Percentiles rank a stretch among this genome's conserved stretches.
Evolutionary conservation across 768 basidiomycete species (phyloP).

Genomic region (Leccinum ochraceum): DNA sequence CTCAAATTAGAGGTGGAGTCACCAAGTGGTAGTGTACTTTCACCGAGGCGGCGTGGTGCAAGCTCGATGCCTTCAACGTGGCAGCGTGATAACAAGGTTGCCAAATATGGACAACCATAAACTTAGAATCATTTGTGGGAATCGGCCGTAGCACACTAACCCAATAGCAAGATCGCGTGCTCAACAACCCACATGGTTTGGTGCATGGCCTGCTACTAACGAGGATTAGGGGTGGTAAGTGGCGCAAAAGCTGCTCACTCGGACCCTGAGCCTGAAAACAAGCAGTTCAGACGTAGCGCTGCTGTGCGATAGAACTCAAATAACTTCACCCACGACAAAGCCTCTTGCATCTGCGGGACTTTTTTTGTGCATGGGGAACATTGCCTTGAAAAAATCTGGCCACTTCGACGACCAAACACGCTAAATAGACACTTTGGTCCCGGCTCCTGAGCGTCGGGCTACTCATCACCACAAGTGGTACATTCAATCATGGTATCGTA

Average conservation of each 20-base stretch:
- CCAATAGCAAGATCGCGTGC: not conserved
- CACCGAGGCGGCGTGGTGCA: not conserved
- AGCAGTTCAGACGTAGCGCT: not conserved
- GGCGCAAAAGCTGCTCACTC: not conserved
- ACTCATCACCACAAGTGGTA: not conserved
- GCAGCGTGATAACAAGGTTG: not conserved
- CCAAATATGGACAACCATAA: conserved; percentile 1
- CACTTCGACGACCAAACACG: not conserved
- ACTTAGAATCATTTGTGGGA: not conserved
- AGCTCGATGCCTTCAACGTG: not conserved
- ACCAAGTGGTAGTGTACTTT: not conserved
- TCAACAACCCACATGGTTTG: not conserved
- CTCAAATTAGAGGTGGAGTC: not conserved
- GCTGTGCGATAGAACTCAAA: not conserved
- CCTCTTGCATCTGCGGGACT: not conserved
- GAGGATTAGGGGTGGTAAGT: not conserved
- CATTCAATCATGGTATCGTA: not conserved
- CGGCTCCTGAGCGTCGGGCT: not conserved
- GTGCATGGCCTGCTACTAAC: not conserved
- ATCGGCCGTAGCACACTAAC: not conserved
- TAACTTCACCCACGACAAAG: not conserved
- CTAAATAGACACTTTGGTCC: not conserved
- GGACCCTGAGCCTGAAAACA: not conserved
- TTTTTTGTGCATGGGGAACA: not conserved
- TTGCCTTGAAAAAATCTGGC: not conserved